Base-by-base conservation (phyloP, 495 filamentous ascomycete genomes). In the Jackrogersella multiformis region DNA sequence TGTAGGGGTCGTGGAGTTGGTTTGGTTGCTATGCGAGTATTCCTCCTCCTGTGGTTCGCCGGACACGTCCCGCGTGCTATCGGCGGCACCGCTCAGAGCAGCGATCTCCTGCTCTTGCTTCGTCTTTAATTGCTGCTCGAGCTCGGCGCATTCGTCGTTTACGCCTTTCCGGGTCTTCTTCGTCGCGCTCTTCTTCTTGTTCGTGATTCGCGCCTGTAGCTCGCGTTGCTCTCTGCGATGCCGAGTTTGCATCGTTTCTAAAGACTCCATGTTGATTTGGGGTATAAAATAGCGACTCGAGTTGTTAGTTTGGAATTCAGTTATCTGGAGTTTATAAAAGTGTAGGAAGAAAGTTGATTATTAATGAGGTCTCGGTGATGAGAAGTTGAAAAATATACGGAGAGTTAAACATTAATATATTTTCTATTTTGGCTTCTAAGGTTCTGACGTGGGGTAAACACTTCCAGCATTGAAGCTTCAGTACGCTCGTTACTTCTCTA, bases 131-230 rank as follows among this genome's bases (percentile, higher is more conserved):
- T 90, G 81, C 16, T 80, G 75, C 76, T 94, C 91, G 57, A 94
- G 82, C 56, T 84, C 79, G 26, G 88, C 89, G 76, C 92, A 95
- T 78, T 96, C 91, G 64, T 92, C 88, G 70, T 91, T 93, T 67
- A 98, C 84, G 38, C 89, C 89, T 77, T 93, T 96, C 28, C 95
- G 87, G 13, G 93, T 97, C 84, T 97, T 98, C 80, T 97, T 99
- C 35, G 90, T 95, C 23, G 95, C 93, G 55, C 88, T 85, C 80
- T 97, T 97, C 81, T 97, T 97, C 81, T 97, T 97, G 79, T 92
- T 93, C 5, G 92, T 97, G 65, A 95, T 89, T 21, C 88, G 87
- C 34, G 85, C 81, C 79, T 94, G 90, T 18, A 99, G 84, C 38
- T 99, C 94, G 56, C 87, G 88, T 73, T 89, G 87, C 77, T 99